Evolutionary conservation across 148 eudicot species (phyloP).

Genomic region (Cornus suecica): DNA sequence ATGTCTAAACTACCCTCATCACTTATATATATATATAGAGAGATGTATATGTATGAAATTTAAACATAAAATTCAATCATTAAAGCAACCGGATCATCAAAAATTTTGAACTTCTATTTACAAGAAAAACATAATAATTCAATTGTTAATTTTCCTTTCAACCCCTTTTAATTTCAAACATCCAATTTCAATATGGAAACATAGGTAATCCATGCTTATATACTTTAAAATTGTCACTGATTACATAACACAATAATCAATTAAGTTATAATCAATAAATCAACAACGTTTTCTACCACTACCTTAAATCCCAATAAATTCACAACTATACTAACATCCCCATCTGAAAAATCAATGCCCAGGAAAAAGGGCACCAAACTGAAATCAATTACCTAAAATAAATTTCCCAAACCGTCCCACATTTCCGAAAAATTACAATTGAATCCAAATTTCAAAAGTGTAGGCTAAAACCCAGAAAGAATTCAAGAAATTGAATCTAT

Average conservation of each 20-base stretch:
- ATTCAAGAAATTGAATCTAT: not conserved
- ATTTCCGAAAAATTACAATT: not conserved
- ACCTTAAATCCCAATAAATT: not conserved
- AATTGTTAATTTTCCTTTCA: too few relatives aligned
- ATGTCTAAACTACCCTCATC: too few relatives aligned
- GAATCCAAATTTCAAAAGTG: not conserved
- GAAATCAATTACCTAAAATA: constrained; percentile 3
- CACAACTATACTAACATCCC: not conserved
- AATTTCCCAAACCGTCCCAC: not conserved
- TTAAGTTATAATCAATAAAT: not conserved
- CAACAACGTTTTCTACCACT: not conserved
- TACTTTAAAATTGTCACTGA: not conserved
- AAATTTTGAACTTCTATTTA: too few relatives aligned
- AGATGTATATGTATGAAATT: too few relatives aligned
- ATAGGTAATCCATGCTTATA: not conserved
- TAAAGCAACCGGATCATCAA: too few relatives aligned
- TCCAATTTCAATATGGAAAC: too few relatives aligned
- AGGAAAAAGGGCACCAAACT: not conserved
- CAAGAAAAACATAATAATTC: too few relatives aligned
- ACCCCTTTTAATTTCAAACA: too few relatives aligned
- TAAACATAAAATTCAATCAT: too few relatives aligned
- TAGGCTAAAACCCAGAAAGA: not conserved
- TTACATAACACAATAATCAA: not conserved
- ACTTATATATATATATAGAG: too few relatives aligned
- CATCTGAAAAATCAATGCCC: not conserved